phyloP scores from a whole-genome alignment of 2,329 filamentous ascomycete species.

The Colletotrichum plurivorum region DNA sequence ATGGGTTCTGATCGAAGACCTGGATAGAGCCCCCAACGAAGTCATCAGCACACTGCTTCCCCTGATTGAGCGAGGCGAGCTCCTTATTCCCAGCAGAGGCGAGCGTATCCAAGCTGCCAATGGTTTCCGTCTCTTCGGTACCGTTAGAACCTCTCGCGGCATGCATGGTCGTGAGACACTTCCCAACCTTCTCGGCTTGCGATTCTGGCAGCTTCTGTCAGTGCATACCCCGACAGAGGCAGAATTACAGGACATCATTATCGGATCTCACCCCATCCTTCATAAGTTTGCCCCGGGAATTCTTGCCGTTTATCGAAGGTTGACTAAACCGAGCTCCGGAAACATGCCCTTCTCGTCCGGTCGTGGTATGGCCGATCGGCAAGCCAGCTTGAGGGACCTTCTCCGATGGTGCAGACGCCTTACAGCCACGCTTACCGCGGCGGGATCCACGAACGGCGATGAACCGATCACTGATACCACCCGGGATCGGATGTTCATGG shows the following conservation, averaged over 20 bases:
- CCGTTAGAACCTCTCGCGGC: slow-evolving; percentile 83
- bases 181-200: slow-evolving; percentile 83
- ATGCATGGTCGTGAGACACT: slow-evolving; percentile 76
- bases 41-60: slow-evolving; percentile 94
- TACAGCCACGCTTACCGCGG: slow-evolving; percentile 73
- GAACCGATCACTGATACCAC: slow-evolving; percentile 81
- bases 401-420: slow-evolving; percentile 92
- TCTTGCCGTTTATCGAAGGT: slow-evolving; percentile 70
- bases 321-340: slow-evolving; percentile 58
- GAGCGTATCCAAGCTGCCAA: slow-evolving; percentile 86
- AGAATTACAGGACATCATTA: slow-evolving; percentile 83
- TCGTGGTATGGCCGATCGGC: slow-evolving; percentile 61
- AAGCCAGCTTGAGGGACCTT: slow-evolving; percentile 82
- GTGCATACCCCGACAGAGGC: slow-evolving; percentile 75
- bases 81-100: slow-evolving; percentile 89
- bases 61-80: slow-evolving; percentile 91
- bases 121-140: slow-evolving; percentile 93
- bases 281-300: slow-evolving; percentile 72
- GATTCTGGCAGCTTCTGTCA: slow-evolving; percentile 87
- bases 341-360: slow-evolving; percentile 54
- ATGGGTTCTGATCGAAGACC: slow-evolving; percentile 97
- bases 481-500: slow-evolving; percentile 89
- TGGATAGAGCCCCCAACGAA: slow-evolving; percentile 94
- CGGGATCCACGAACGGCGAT: slow-evolving; percentile 72
- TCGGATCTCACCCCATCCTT: slow-evolving; percentile 78